Evolutionary conservation across 768 basidiomycete species (phyloP).

Genomic region (Tricholoma terreum): DNA sequence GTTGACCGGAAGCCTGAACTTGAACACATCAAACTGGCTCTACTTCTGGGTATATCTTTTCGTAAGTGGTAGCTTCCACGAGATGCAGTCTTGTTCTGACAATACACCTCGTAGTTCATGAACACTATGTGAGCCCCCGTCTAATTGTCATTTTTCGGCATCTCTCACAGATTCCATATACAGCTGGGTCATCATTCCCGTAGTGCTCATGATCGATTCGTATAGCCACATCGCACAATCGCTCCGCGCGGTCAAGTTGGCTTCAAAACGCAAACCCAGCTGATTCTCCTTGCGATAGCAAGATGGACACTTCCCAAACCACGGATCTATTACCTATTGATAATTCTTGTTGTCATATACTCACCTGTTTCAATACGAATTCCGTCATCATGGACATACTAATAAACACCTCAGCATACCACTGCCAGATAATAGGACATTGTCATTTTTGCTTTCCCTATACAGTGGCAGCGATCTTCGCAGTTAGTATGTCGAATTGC

Average conservation of each 20-base stretch:
- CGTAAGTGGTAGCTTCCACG: conserved; percentile 42
- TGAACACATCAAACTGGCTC: conserved; percentile 67
- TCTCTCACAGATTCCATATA: conserved; percentile 4
- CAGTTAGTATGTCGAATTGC: too few relatives aligned
- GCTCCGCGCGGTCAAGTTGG: conserved; percentile 42
- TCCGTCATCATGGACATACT: too few relatives aligned
- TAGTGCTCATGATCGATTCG: conserved; percentile 76
- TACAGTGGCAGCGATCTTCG: too few relatives aligned
- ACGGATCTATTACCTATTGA: not conserved
- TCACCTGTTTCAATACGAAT: too few relatives aligned
- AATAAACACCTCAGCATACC: too few relatives aligned
- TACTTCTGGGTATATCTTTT: conserved; percentile 80
- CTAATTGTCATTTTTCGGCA: not conserved
- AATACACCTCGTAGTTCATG: conserved; percentile 56
- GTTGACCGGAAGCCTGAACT: conserved; percentile 69
- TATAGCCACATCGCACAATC: conserved; percentile 65
- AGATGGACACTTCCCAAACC: not conserved
- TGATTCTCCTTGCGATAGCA: not conserved
- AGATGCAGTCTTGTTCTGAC: not conserved
- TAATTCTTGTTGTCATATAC: too few relatives aligned
- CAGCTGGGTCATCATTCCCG: conserved; percentile 79
- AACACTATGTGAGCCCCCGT: conserved; percentile 62
- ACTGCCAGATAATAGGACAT: too few relatives aligned
- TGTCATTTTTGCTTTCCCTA: too few relatives aligned
- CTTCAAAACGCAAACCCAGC: conserved; percentile 28